A percentile compares a stretch with the other conserved stretches of the same genome.
Conservation (phyloP, 1,284 basidiomycete species). For the Marasmius sp. region DNA sequence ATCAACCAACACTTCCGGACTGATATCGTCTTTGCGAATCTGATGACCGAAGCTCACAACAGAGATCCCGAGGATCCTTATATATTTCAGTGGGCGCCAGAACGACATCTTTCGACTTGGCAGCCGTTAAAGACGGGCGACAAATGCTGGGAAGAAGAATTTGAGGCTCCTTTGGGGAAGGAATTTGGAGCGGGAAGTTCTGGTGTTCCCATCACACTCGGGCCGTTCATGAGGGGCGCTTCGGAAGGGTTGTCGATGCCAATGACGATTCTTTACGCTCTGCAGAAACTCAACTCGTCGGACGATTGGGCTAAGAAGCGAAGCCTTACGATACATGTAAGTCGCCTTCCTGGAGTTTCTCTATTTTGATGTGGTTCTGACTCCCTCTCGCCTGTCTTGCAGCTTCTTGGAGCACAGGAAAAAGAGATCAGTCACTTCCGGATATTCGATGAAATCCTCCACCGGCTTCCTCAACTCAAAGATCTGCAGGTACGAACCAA, state of each 20-base stretch:
- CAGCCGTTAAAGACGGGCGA: conserved; percentile 10
- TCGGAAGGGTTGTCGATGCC: conserved; percentile 30
- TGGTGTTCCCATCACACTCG: neutral
- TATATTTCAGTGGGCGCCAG: conserved; percentile 29
- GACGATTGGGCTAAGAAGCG: conserved; percentile 29
- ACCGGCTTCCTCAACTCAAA: conserved; percentile 33
- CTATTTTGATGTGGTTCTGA: neutral
- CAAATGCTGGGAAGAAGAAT: conserved; percentile 22
- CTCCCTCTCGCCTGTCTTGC: too few species aligned
- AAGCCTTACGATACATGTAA: conserved; percentile 30
- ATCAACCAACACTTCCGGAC: conserved; percentile 25
- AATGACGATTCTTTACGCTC: conserved; percentile 32
- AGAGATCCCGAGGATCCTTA: conserved; percentile 1
- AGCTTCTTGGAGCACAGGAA: conserved; percentile 32
- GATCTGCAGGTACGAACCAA: conserved; percentile 24
- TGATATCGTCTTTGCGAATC: conserved; percentile 19
- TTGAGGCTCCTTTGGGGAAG: conserved; percentile 14
- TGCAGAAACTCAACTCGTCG: conserved; percentile 27
- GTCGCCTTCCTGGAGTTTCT: neutral
- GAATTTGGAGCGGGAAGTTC: neutral
- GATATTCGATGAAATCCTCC: conserved; percentile 37
- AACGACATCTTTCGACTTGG: conserved; percentile 24
- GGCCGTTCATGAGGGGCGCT: conserved; percentile 21
- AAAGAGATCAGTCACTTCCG: conserved; percentile 24
- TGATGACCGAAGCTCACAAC: conserved; percentile 10